Conservation (phyloP, 331 rosid species). For the Acacia concinna region DNA sequence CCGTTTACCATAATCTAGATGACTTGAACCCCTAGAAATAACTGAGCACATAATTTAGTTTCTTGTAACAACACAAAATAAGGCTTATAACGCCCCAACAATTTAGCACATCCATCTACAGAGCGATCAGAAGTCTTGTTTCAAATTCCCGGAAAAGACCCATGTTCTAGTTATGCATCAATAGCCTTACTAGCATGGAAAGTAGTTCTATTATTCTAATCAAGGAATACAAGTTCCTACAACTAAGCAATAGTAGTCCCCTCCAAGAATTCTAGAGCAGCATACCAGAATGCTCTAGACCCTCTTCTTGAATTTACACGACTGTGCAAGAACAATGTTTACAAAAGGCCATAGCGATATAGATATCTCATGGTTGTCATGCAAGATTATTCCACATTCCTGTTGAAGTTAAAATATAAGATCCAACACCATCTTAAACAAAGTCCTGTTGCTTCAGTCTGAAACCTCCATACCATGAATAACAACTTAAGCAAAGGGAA, state of each 20-base stretch:
- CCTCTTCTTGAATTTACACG: neutral
- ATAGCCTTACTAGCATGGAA: neutral
- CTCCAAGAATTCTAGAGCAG: neutral
- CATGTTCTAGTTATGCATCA: neutral
- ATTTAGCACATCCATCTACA: too few species aligned
- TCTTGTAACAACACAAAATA: too few species aligned
- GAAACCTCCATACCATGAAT: conserved; percentile 23
- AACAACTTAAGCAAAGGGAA: conserved; percentile 18
- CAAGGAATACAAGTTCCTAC: neutral
- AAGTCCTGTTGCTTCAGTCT: neutral
- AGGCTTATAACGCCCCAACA: too few species aligned
- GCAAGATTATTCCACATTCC: neutral
- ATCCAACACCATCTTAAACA: conserved; percentile 22
- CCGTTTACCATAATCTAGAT: too few species aligned
- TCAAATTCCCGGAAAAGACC: neutral
- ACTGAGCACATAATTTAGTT: too few species aligned
- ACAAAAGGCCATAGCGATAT: neutral
- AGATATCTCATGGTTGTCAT: neutral
- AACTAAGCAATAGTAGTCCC: neutral
- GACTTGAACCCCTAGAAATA: too few species aligned
- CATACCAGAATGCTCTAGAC: neutral
- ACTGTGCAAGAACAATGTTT: neutral
- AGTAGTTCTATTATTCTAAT: neutral
- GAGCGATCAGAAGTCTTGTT: neutral
- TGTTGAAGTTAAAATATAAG: neutral